Conservation (phyloP, 2,329 filamentous ascomycete species). For the Penicillium aurantiogriseum region DNA sequence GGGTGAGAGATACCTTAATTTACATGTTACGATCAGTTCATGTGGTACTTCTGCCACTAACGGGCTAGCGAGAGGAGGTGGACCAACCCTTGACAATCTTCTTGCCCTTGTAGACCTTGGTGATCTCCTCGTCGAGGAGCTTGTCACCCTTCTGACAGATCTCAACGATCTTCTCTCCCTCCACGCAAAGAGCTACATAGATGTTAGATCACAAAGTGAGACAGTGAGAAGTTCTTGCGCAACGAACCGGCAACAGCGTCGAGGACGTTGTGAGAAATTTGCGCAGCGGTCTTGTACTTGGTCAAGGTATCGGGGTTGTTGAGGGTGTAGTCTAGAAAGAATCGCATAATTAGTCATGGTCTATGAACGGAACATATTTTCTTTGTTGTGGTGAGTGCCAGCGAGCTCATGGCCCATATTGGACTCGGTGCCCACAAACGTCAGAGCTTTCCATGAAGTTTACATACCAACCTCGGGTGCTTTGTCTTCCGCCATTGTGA, state of each 20-base stretch:
- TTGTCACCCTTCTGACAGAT: conserved; percentile 96
- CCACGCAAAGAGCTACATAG: conserved; percentile 62
- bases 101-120: conserved; percentile 98
- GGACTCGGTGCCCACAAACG: conserved; percentile 32
- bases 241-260: conserved; percentile 68
- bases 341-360: conserved; percentile 17
- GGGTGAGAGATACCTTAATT: conserved; percentile 80
- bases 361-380: conserved; percentile 3
- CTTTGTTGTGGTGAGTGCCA: conserved; percentile 12
- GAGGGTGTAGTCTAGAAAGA: conserved; percentile 72
- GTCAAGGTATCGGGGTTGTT: conserved; percentile 92
- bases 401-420: conserved; percentile 23
- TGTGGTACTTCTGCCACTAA: background rate
- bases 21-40: conserved; percentile 13
- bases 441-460: conserved; percentile 32
- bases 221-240: conserved; percentile 4
- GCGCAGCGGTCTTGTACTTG: conserved; percentile 96
- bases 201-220: conserved; percentile 22
- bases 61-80: background rate
- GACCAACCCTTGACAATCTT: conserved; percentile 83
- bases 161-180: conserved; percentile 87
- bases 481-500: conserved; percentile 42
- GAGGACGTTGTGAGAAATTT: conserved; percentile 94
- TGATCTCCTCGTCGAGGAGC: conserved; percentile 86
- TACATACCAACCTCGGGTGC: conserved; percentile 44